Evolutionary conservation across 768 basidiomycete species (phyloP), one percentile per base, ranked within the genome.

Genomic region (Cystofilobasidium capitatum): DNA sequence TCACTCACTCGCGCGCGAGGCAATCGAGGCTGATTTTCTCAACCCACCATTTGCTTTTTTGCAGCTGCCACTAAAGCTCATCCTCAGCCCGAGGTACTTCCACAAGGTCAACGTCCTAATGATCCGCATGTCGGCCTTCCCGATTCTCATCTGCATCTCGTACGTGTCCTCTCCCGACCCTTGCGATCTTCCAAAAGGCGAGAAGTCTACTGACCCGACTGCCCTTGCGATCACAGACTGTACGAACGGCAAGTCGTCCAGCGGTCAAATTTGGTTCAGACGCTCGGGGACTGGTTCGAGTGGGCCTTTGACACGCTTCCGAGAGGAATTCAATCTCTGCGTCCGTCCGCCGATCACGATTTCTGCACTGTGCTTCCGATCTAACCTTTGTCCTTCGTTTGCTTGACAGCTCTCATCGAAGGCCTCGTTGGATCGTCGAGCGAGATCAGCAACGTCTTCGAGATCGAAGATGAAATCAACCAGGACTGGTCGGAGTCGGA

Each of bases 31-130:
- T 54, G 49, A 36, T 16, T 49, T 17, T 12, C 40, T 10, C 40
- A 1, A 14, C 17, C 20, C 0, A 8, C 14, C 0, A 24, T 8
- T 8, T 51, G 9, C 14, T 10, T 29, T 44, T 22, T 12, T 44
- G 42, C 55, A 57, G 55, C n/a, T 57, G 20, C 55, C 55, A 13
- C 26, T 47, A 3, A 88, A 86, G 71, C 92, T 88, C 75, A 77
- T 91, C 61, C 80, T 96, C n/a, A 82, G 82, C 9, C 91, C 92
- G n/a, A 82, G 94, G 63, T 97, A 91, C 91, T 97, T 98, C 75
- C 94, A 98, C 76, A 97, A 97, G 80, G 88, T 88, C 62, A 78
- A 78, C 70, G 77, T 63, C 29, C 26, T 49, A 17, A 36, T 63
- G 58, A 47, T 35, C 71, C 88, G 89, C 75, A 71, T 84, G 29